A percentile compares a stretch with the other conserved stretches of the same genome.
phyloP scores from a whole-genome alignment of 2,329 filamentous ascomycete species.

The Pseudogymnoascus sp. region DNA sequence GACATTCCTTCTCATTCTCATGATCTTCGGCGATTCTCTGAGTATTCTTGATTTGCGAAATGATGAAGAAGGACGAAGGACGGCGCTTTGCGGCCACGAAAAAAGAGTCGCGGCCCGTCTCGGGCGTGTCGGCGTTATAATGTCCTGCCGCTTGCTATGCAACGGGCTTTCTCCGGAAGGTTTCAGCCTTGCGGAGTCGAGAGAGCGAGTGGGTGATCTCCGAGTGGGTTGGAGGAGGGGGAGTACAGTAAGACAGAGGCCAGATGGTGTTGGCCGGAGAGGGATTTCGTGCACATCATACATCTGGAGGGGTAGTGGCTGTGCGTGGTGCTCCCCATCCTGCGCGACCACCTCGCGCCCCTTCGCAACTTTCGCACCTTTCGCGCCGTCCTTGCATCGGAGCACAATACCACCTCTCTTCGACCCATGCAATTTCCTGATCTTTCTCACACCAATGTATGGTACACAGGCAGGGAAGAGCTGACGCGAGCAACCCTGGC shows the following conservation, averaged over 20 bases:
- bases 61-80: not conserved
- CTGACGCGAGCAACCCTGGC: not conserved
- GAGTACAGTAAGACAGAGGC: not conserved
- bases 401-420: not conserved
- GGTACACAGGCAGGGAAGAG: not conserved
- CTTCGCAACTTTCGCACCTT: not conserved
- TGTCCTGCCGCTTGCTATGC: not conserved
- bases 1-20: not conserved
- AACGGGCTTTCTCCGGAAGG: not conserved
- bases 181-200: slow-evolving; percentile 2
- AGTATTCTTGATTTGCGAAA: not conserved
- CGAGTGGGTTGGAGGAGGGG: not conserved
- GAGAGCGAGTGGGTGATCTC: not conserved
- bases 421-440: not conserved
- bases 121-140: not conserved
- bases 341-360: not conserved
- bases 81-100: not conserved
- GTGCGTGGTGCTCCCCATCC: not conserved
- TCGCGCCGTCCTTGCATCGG: not conserved
- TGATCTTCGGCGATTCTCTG: not conserved
- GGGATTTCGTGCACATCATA: not conserved
- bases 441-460: not conserved
- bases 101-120: not conserved
- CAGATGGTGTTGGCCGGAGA: not conserved
- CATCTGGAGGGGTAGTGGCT: not conserved